Base-by-base conservation (phyloP, 2,329 filamentous ascomycete genomes). In the Colletotrichum sp. region DNA sequence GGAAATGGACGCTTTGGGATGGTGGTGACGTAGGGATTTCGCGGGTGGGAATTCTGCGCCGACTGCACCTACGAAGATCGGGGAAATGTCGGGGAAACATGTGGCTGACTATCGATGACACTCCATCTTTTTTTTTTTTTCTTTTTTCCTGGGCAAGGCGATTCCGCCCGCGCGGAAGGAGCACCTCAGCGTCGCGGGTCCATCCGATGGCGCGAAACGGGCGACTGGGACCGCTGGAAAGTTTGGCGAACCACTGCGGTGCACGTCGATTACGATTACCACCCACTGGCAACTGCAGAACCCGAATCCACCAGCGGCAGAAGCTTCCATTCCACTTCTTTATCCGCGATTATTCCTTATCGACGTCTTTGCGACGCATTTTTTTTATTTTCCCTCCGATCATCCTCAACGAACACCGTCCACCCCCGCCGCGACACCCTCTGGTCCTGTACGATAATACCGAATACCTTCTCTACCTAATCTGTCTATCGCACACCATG, bases 401-500 rank as follows among this genome's bases (percentile, higher is more conserved):
- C 8, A 43, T 32, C 36, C 38, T n/a, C 38, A 43, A 3, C 38
- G 18, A 43, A n/a, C 38, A 48, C 18, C 18, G 38, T 48, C 38
- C 60, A 24, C 15, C 38, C 8, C 28, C 8, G 34, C 38, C 30
- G 72, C 38, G 9, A n/a, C 10, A 26, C 32, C 8, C 21, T 8
- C 32, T 6, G 5, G 28, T 68, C 43, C 58, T 73, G 43, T 68
- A 75, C 64, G 34, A 34, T 58, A 60, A 8, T 18, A 38, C 3
- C 18, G 18, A 18, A 32, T 34, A 61, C 28, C 9, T 13, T 10
- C 15, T 36, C n/a, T 43, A 26, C 13, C 10, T 52, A 16, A 16
- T 56, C 7, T 60, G 8, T 13, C 28, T 8, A 48, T 28, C 62
- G 67, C 66, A 78, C 76, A 77, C 48, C 74, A 93, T 92, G 91